Evolutionary conservation across 495 filamentous ascomycete genomes (phyloP).

Genomic region (Tricharina praecox): DNA sequence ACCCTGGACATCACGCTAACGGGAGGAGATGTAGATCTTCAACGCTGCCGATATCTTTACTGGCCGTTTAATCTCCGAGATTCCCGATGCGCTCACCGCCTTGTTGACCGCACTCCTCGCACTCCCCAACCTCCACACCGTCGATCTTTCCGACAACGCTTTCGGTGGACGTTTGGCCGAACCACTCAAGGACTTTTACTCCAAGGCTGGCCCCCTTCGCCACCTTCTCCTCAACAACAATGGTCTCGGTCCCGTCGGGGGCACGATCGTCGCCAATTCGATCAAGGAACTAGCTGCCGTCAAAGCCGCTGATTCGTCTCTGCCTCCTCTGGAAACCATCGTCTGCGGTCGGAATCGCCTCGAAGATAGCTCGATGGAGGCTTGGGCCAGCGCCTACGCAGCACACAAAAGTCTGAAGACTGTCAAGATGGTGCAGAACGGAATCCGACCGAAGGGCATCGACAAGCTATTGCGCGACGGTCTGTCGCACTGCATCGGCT

Average conservation of each 20-base stretch:
- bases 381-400: constrained; percentile 74
- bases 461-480: constrained; percentile 58
- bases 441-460: constrained; percentile 87
- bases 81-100: constrained; percentile 69
- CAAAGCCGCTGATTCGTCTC: constrained; percentile 56
- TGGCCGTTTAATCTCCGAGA: constrained; percentile 78
- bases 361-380: constrained; percentile 87
- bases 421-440: constrained; percentile 97
- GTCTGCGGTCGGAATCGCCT: constrained; percentile 90
- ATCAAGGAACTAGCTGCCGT: constrained; percentile 54
- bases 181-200: constrained; percentile 70
- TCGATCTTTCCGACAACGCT: constrained; percentile 94
- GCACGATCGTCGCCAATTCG: constrained; percentile 66
- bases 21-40: constrained; percentile 41
- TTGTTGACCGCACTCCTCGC: constrained; percentile 75
- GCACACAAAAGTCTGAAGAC: constrained; percentile 63
- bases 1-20: constrained; percentile 3
- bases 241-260: constrained; percentile 82
- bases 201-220: constrained; percentile 66
- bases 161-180: constrained; percentile 86
- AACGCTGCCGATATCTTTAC: constrained; percentile 97
- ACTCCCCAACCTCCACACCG: constrained; percentile 64
- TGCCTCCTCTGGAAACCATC: constrained; percentile 74
- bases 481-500: constrained; percentile 43
- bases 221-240: constrained; percentile 96